Percentiles rank a stretch among this genome's conserved stretches.
Evolutionary conservation across 345 rosid genomes (phyloP).

Genomic region (Salix koriyanagi): DNA sequence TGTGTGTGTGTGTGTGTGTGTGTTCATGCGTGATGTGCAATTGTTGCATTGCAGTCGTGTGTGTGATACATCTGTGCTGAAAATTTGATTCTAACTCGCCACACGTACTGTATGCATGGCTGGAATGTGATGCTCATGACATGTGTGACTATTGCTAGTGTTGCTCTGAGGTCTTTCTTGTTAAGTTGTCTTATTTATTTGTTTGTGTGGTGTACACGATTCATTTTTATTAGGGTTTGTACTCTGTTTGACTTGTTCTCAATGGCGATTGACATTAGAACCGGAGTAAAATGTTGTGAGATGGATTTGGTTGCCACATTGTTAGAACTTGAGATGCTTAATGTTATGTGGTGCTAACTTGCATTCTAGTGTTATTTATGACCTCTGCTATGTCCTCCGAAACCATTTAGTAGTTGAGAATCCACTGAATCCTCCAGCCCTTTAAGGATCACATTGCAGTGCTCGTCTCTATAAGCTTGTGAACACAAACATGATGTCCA

Average conservation of each 20-base stretch:
- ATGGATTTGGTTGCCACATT: background rate
- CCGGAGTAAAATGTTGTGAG: background rate
- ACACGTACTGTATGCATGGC: too few species aligned
- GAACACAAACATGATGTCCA: background rate
- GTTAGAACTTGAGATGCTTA: background rate
- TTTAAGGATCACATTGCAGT: background rate
- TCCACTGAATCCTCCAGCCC: background rate
- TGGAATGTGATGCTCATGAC: too few species aligned
- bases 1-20: too few species aligned
- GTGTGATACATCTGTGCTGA: background rate
- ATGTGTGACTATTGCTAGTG: too few species aligned
- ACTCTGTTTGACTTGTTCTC: background rate
- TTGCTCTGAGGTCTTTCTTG: background rate
- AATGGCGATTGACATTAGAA: background rate
- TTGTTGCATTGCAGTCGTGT: background rate
- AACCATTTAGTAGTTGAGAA: background rate
- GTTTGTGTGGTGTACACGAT: background rate
- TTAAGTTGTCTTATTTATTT: background rate
- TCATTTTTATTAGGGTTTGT: background rate
- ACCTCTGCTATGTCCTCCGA: background rate
- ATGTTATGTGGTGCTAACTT: background rate
- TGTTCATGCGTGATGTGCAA: background rate
- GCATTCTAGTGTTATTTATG: background rate
- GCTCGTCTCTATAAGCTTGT: background rate
- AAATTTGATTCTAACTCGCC: too few species aligned